Percentiles rank a stretch among this genome's conserved stretches.
Conservation (phyloP, 2,329 filamentous ascomycete species). For the Stemphylium beticola region DNA sequence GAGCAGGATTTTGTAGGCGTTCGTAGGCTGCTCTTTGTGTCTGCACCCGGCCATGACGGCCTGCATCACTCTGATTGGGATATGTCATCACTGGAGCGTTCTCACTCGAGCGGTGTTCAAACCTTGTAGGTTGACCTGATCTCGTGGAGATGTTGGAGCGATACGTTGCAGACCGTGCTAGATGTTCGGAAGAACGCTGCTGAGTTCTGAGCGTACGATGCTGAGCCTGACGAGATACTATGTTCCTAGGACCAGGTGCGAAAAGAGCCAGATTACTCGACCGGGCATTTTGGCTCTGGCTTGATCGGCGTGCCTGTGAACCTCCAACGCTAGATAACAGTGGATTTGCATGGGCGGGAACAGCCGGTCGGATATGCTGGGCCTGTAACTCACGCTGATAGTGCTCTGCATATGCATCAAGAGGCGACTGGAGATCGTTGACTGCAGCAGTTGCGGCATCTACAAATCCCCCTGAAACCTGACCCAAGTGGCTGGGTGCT, state of each 20-base stretch:
- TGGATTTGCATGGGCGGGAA: not conserved
- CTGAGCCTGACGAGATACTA: not conserved
- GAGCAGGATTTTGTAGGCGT: conserved; percentile 17
- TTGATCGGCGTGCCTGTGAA: not conserved
- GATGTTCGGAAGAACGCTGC: not conserved
- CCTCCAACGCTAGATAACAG: not conserved
- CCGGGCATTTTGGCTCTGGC: not conserved
- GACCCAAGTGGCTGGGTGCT: not conserved
- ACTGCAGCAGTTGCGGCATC: conserved; percentile 29
- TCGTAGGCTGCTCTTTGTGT: conserved; percentile 24
- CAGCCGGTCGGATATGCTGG: conserved; percentile 7
- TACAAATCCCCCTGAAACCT: not conserved
- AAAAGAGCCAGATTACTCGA: not conserved
- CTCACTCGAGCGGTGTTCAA: conserved; percentile 31
- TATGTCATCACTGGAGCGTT: conserved; percentile 20
- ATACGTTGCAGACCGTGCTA: not conserved
- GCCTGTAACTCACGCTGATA: conserved; percentile 9
- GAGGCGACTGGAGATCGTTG: conserved; percentile 33
- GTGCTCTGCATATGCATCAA: conserved; percentile 31
- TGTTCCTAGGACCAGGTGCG: not conserved
- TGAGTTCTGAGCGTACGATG: not conserved
- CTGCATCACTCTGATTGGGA: not conserved
- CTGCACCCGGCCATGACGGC: conserved; percentile 19
- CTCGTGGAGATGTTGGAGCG: conserved; percentile 6
- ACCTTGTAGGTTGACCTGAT: conserved; percentile 5